Evolutionary conservation across 139 green algal genomes (phyloP), one percentile per base, ranked within the genome.

Genomic region (Dunaliella primolecta): DNA sequence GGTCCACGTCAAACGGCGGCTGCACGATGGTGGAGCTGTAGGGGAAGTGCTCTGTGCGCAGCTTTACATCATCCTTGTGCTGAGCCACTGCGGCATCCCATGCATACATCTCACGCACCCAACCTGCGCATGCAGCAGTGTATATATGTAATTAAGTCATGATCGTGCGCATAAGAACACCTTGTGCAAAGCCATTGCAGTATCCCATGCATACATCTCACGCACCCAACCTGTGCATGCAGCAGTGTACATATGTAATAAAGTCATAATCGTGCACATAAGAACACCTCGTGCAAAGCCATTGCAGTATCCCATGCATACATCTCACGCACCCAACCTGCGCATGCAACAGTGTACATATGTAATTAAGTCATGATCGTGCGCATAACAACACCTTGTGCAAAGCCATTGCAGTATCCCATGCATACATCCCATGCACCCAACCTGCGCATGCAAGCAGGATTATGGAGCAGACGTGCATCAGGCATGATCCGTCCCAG

Each of bases 351-450:
- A n/a, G n/a, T n/a, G n/a, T n/a, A n/a, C n/a, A 72, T 15, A 15
- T 15, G 56, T 72, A 72, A 15, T 15, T 72, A 24, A 25, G 70
- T 29, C 30, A 29, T 25, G 32, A 25, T 35, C 70, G 32, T 25
- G 3, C 70, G 32, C 56, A 72, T 20, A 23, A 23, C 20, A 20
- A 72, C 20, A 72, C 85, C 36, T 84, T 84, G 83, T 92, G 88
- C 70, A 90, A 76, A 2, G 90, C 89, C 74, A 88, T 32, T 0
- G 90, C 89, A 0, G 91, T 88, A 80, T 90, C 88, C 86, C 95
- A 98, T 0, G 93, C 95, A 78, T 98, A 98, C 96, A 98, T 98
- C 88, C 98, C 96, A 0, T 95, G 92, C 72, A 98, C 91, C 95
- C 94, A 98, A 77, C 86, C 89, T 92, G 88, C 46, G 27, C 29